Conservation (phyloP, 169 alveolate genomes). For the Eimeria sp. region DNA sequence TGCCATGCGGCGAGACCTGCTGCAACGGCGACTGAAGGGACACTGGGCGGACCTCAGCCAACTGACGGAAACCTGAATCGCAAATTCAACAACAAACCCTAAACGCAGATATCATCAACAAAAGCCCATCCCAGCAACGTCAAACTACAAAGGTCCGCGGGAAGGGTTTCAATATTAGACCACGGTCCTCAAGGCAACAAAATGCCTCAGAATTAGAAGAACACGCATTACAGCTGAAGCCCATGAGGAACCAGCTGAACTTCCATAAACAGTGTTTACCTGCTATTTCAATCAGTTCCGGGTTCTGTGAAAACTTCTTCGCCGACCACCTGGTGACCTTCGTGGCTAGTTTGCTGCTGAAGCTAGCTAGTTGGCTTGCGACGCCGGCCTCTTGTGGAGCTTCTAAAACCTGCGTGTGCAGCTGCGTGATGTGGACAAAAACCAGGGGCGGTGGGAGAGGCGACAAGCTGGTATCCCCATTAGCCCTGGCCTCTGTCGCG, state of each 20-base stretch:
- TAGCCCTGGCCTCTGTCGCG: slow-evolving; percentile 25
- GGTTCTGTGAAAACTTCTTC: slow-evolving; percentile 14
- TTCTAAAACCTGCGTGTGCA: slow-evolving; percentile 40
- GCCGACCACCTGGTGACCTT: slow-evolving; percentile 57
- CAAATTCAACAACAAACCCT: not conserved
- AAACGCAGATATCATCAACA: not conserved
- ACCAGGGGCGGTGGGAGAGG: slow-evolving; percentile 21
- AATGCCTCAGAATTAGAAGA: not conserved
- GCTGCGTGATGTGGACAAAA: slow-evolving; percentile 21
- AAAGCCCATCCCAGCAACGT: not conserved
- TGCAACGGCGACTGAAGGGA: slow-evolving; percentile 12
- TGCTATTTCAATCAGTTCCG: slow-evolving; percentile 15
- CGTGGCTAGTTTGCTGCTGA: slow-evolving; percentile 55
- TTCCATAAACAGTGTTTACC: not conserved
- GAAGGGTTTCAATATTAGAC: not conserved
- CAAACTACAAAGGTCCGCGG: not conserved
- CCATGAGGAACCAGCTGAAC: not conserved
- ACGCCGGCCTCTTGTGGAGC: slow-evolving; percentile 8
- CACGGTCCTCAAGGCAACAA: not conserved
- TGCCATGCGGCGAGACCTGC: slow-evolving; percentile 28
- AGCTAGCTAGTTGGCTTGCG: slow-evolving; percentile 34
- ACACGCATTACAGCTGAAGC: not conserved
- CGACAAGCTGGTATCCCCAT: not conserved
- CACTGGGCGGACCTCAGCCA: slow-evolving; percentile 20
- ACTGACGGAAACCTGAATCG: slow-evolving; percentile 27